Conservation (phyloP, 371 early-diverging fungal species). For the Circinella minor region DNA sequence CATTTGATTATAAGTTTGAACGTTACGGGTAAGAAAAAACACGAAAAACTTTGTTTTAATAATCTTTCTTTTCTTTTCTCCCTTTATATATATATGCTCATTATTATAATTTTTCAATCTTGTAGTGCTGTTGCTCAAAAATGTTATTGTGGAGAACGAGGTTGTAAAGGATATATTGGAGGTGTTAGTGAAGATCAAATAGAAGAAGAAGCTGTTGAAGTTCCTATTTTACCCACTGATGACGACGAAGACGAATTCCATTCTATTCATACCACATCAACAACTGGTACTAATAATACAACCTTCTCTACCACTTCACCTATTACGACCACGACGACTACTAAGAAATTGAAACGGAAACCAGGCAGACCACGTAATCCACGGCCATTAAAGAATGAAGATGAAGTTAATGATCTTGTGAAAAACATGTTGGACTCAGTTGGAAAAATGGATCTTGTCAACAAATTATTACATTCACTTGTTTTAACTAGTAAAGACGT, state of each 20-base stretch:
- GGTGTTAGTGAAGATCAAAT: slow-evolving; percentile 57
- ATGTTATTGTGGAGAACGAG: slow-evolving; percentile 91
- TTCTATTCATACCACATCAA: slow-evolving; percentile 28
- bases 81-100: background rate
- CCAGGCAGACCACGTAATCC: slow-evolving; percentile 28
- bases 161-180: slow-evolving; percentile 93
- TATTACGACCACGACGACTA: slow-evolving; percentile 7
- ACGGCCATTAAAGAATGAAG: slow-evolving; percentile 52
- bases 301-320: background rate
- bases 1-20: slow-evolving; percentile 94
- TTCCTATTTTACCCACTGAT: slow-evolving; percentile 9
- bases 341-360: slow-evolving; percentile 35
- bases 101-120: background rate
- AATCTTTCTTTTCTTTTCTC: background rate
- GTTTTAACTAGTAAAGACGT: slow-evolving; percentile 50
- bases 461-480: slow-evolving; percentile 47
- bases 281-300: background rate
- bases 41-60: background rate
- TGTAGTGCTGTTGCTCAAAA: slow-evolving; percentile 71
- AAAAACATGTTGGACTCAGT: slow-evolving; percentile 68
- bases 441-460: slow-evolving; percentile 58
- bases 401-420: slow-evolving; percentile 69
- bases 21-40: slow-evolving; percentile 60
- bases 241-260: slow-evolving; percentile 36
- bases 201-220: slow-evolving; percentile 31